Evolutionary conservation across 2,329 filamentous ascomycete genomes (phyloP).

Genomic region (Amesomyces nigricolor): DNA sequence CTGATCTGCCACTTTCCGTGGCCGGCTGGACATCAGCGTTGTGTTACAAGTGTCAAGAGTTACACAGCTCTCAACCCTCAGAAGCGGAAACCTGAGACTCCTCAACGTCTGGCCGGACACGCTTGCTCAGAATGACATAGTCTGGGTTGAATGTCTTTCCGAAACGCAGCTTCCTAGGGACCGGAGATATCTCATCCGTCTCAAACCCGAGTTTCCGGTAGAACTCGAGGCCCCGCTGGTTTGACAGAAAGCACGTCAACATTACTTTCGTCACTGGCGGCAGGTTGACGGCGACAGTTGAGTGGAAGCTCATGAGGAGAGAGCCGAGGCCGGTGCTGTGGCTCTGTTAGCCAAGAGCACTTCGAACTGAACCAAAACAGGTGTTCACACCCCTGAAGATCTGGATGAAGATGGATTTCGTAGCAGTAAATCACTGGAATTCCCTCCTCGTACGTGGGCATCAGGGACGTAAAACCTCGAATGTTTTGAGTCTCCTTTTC

Average conservation of each 20-base stretch:
- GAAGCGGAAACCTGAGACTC: not conserved
- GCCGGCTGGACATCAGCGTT: no score
- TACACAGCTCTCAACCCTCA: no score
- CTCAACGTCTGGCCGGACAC: not conserved
- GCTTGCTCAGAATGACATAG: conserved; percentile 56
- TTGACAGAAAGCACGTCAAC: conserved; percentile 66
- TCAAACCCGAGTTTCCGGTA: conserved; percentile 57
- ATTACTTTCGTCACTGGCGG: conserved; percentile 59
- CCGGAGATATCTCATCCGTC: conserved; percentile 51
- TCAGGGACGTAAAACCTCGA: conserved; percentile 58
- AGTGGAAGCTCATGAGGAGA: conserved; percentile 53
- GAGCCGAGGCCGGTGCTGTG: conserved; percentile 57
- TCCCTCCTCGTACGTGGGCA: conserved; percentile 64
- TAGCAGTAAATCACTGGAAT: conserved; percentile 70
- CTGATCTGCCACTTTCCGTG: no score
- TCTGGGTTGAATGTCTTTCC: conserved; percentile 50
- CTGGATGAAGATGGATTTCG: conserved; percentile 62
- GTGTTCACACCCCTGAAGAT: conserved; percentile 46
- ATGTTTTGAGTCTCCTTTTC: conserved; percentile 30
- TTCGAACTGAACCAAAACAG: conserved; percentile 13
- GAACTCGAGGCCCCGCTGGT: conserved; percentile 51
- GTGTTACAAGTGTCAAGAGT: no score
- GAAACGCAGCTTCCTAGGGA: conserved; percentile 46
- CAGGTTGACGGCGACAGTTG: conserved; percentile 48
- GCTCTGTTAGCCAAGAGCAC: conserved; percentile 7